A percentile compares a stretch with the other conserved stretches of the same genome.
These are phyloP conservation scores for Phytopythium vexans DNA, from an alignment of 352 stramenopile genomes.

Conservation along the genomic window DNA sequence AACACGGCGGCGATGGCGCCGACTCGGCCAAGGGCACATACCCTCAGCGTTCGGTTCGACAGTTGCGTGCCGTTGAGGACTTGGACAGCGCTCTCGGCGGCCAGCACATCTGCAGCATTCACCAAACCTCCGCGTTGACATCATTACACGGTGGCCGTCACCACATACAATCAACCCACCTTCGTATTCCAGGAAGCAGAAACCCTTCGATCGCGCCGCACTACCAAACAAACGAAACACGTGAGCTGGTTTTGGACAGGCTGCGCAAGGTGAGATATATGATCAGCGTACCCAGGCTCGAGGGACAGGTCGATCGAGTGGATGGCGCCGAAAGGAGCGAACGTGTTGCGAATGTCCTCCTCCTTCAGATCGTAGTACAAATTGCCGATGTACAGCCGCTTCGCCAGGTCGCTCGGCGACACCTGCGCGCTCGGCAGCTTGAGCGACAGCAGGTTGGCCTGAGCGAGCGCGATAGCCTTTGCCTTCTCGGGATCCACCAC, in stretches of 20 bases:
- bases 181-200: conserved; percentile 82
- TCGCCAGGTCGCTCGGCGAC: conserved; percentile 59
- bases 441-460: conserved; percentile 68
- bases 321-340: conserved; percentile 65
- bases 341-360: conserved; percentile 64
- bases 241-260: background rate
- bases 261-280: background rate
- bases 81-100: conserved; percentile 73
- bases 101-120: conserved; percentile 49
- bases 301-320: conserved; percentile 76
- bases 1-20: too few relatives aligned
- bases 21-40: conserved; percentile 12
- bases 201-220: conserved; percentile 65
- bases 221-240: conserved; percentile 18
- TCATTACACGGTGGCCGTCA: background rate
- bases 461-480: conserved; percentile 52
- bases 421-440: conserved; percentile 44
- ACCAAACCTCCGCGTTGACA: background rate
- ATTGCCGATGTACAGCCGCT: conserved; percentile 76
- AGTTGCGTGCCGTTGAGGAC: conserved; percentile 64
- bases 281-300: conserved; percentile 50
- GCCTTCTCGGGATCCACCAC: conserved; percentile 54
- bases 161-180: conserved; percentile 11
- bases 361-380: conserved; percentile 84
- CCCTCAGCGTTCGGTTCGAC: conserved; percentile 60